Evolutionary conservation across 2,329 filamentous ascomycete genomes (phyloP).

Genomic region (Fusarium albidum): DNA sequence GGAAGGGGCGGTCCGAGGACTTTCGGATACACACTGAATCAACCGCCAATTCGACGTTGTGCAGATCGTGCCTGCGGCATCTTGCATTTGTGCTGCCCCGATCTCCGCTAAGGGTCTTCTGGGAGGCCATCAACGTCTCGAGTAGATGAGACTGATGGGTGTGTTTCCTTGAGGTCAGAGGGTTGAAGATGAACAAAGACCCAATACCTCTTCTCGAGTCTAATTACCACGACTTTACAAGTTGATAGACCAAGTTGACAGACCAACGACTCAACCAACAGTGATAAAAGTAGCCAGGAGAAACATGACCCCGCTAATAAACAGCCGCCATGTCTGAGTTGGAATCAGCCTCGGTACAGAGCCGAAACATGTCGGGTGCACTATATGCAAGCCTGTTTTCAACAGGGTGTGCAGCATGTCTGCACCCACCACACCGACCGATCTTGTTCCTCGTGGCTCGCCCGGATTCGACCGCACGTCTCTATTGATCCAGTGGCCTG

Average conservation of each 20-base stretch:
- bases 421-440: neutral
- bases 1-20: neutral
- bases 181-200: neutral
- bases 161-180: neutral
- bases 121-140: slow-evolving; percentile 4
- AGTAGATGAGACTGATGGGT: neutral
- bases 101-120: slow-evolving; percentile 9
- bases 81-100: slow-evolving; percentile 25
- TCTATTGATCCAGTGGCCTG: neutral
- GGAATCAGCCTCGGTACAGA: neutral
- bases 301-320: too few species aligned
- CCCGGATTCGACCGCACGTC: neutral
- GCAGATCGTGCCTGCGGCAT: slow-evolving; percentile 30
- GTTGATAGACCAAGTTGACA: too few species aligned
- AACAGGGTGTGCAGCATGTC: neutral
- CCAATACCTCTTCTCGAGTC: too few species aligned
- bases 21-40: slow-evolving; percentile 4
- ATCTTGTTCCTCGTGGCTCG: neutral
- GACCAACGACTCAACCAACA: too few species aligned
- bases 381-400: neutral
- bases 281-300: too few species aligned
- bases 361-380: slow-evolving; percentile 11
- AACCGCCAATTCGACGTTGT: slow-evolving; percentile 14
- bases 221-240: too few species aligned
- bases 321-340: too few species aligned